Percentiles rank a stretch among this genome's conserved stretches.
Evolutionary conservation across 306 rosid genomes (phyloP).

Genomic region (Hylodesmum podocarpum): DNA sequence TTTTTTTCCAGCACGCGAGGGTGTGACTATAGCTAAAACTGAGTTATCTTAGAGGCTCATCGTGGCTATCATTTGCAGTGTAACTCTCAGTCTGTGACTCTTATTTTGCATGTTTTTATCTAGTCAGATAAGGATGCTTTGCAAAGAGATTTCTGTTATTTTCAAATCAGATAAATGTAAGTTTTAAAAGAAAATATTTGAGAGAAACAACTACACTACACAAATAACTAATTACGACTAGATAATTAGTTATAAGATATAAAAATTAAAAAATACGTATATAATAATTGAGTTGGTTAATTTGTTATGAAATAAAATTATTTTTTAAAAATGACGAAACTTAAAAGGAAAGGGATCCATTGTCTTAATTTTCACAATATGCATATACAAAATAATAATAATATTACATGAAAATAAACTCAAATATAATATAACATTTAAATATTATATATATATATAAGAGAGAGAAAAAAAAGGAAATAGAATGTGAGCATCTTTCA

Average conservation of each 20-base stretch:
- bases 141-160: constrained; percentile 20
- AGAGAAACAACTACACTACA: too few relatives aligned
- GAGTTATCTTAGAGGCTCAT: constrained; percentile 4
- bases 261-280: too few relatives aligned
- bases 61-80: background rate
- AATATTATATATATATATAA: too few relatives aligned
- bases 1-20: background rate
- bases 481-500: background rate
- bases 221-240: too few relatives aligned
- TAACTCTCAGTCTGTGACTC: constrained; percentile 4
- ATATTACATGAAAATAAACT: too few relatives aligned
- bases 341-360: background rate
- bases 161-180: constrained; percentile 49
- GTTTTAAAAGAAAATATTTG: constrained; percentile 13
- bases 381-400: too few relatives aligned
- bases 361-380: constrained; percentile 21
- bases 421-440: too few relatives aligned
- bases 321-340: too few relatives aligned
- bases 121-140: background rate
- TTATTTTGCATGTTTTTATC: constrained; percentile 5
- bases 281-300: too few relatives aligned
- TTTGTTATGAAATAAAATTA: too few relatives aligned
- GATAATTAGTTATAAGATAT: too few relatives aligned
- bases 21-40: constrained; percentile 3
- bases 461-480: background rate